Base-by-base conservation (phyloP, 805 yeast genomes). In the Huiozyma naganishii region DNA sequence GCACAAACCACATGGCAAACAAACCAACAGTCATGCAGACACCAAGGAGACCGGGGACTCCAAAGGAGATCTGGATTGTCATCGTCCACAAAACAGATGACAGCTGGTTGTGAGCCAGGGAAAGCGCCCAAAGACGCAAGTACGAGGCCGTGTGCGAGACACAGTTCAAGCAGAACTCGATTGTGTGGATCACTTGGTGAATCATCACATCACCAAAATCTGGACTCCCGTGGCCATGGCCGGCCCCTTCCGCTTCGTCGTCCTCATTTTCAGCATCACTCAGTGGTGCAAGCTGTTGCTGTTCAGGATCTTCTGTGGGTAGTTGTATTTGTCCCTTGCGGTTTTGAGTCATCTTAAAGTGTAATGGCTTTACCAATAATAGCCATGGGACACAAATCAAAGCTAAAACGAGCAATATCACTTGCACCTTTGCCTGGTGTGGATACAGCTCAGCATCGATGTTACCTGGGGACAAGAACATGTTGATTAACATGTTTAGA, bases 141-240 rank as follows among this genome's bases (percentile, higher is more conserved):
- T 82, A 82, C 1, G 88, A 82, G 2, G 89, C 89, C 0, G 89
- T 82, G 54, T 82, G 89, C 4, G 85, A 78, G 32, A 82, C 87
- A 68, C 87, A 79, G 59, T 82, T 82, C 53, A 82, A 70, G 57
- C 89, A 82, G 60, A 82, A 82, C 58, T 82, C 89, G 60, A 82
- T 82, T 3, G 89, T 82, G 58, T 82, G 87, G 51, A 82, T 82
- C 30, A 82, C 88, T 61, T 82, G 89, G 56, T 82, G 86, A 48
- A 82, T 80, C 69, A 82, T 76, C 17, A 82, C 68, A 55, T 82
- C 89, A 42, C 86, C 83, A 58, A 81, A 76, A 42, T 68, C 65
- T 17, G 23, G 23, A 17, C 4, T 17, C 23, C 23, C 23, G 40
- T 61, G 69, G 27, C 67, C 73, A 43, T 67, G 71, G 36, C 64